Evolutionary conservation across 2,329 filamentous ascomycete genomes (phyloP).

Genomic region (Trichoderma atroviride): DNA sequence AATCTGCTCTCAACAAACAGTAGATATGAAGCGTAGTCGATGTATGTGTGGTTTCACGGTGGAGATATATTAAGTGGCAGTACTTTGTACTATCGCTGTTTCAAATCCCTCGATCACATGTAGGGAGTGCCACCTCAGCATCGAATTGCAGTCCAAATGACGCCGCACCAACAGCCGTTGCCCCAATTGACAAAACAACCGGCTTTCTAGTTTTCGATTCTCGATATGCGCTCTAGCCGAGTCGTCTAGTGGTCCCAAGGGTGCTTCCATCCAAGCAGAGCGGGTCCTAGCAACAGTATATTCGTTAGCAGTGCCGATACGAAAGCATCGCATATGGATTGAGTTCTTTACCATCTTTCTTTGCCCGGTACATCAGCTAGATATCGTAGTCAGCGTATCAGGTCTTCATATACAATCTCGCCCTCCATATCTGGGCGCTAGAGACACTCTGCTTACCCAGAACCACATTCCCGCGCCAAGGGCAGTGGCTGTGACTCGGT

Average conservation of each 20-base stretch:
- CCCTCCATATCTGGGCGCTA: not conserved
- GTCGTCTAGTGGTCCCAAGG: conserved; percentile 26
- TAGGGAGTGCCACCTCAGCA: not conserved
- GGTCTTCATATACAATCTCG: not conserved
- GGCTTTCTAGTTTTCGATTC: not conserved
- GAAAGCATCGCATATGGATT: not conserved
- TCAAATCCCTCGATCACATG: not conserved
- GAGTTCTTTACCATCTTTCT: conserved; percentile 25
- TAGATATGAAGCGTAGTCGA: not conserved
- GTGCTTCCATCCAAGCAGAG: conserved; percentile 26
- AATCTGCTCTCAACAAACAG: not conserved
- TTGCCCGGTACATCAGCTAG: conserved; percentile 27
- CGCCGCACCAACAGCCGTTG: not conserved
- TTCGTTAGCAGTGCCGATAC: not conserved
- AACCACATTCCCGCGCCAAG: conserved; percentile 66
- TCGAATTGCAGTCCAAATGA: not conserved
- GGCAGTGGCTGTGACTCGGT: conserved; percentile 83
- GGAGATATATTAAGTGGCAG: conserved; percentile 4
- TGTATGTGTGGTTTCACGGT: not conserved
- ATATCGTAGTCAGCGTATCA: conserved; percentile 1
- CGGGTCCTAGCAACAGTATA: conserved; percentile 11
- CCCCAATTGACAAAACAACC: not conserved
- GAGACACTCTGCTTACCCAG: conserved; percentile 21
- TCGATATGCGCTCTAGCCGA: not conserved
- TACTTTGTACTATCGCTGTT: not conserved